phyloP scores from a whole-genome alignment of 495 filamentous ascomycete genomes.

The Gamarada debralockiae region DNA sequence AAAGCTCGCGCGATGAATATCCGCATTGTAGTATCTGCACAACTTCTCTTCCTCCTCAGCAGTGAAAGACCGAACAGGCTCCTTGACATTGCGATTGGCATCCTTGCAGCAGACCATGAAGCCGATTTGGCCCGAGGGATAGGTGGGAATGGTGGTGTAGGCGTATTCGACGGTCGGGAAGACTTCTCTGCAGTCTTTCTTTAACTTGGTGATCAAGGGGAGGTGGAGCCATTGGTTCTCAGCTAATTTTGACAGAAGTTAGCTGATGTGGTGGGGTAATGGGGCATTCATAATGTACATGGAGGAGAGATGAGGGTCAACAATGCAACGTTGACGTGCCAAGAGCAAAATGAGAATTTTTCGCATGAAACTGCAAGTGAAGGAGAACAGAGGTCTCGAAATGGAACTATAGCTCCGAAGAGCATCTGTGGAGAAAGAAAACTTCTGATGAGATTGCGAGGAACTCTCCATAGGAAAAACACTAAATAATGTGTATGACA shows the following conservation, averaged over 20 bases:
- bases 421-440: constrained; percentile 21
- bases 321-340: too few relatives aligned
- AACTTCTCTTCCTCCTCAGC: constrained; percentile 86
- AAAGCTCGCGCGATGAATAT: constrained; percentile 92
- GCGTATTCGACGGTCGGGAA: constrained; percentile 98
- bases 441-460: neutral
- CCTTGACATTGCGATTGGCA: constrained; percentile 70
- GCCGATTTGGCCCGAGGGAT: constrained; percentile 98
- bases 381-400: too few relatives aligned
- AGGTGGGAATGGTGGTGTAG: constrained; percentile 99
- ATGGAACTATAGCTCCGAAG: neutral
- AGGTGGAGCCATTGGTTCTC: constrained; percentile 99
- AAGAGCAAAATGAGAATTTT: too few relatives aligned
- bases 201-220: constrained; percentile 80
- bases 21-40: constrained; percentile 92
- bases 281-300: too few relatives aligned
- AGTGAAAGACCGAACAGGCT: constrained; percentile 74
- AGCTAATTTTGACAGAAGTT: constrained; percentile 48
- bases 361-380: too few relatives aligned
- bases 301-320: too few relatives aligned
- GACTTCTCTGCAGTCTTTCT: constrained; percentile 94
- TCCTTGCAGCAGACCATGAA: constrained; percentile 99
- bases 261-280: neutral
- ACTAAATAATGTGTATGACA: constrained; percentile 24
- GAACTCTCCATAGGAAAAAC: neutral